Evolutionary conservation across 192 early-diverging fungal species (phyloP).

Genomic region (Coemansia sp.): DNA sequence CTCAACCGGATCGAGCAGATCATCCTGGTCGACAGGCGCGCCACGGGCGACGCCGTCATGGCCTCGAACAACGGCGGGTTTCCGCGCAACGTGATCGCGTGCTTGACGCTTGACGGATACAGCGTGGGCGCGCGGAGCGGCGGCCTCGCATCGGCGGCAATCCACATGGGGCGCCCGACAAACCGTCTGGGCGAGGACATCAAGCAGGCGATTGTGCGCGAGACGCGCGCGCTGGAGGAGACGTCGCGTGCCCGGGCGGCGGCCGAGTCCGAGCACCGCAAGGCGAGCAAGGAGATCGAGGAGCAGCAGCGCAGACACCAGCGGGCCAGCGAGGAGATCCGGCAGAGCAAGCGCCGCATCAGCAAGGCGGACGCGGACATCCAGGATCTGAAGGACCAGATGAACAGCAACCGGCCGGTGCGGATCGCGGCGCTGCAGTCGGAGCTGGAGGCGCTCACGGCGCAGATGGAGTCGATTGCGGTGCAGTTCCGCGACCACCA

Average conservation of each 20-base stretch:
- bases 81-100: constrained; percentile 64
- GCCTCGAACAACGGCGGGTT: constrained; percentile 54
- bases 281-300: constrained; percentile 38
- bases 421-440: constrained; percentile 62
- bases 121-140: constrained; percentile 60
- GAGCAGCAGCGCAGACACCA: constrained; percentile 35
- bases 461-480: constrained; percentile 59
- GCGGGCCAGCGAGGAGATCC: constrained; percentile 28
- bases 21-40: constrained; percentile 61
- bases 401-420: constrained; percentile 65
- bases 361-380: constrained; percentile 40
- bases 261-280: constrained; percentile 18
- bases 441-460: constrained; percentile 53
- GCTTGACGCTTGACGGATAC: constrained; percentile 62
- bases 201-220: constrained; percentile 36
- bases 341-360: constrained; percentile 38
- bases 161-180: constrained; percentile 40
- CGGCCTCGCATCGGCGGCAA: constrained; percentile 47
- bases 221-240: constrained; percentile 26
- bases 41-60: constrained; percentile 49
- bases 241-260: constrained; percentile 12
- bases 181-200: constrained; percentile 60
- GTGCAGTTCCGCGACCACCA: constrained; percentile 62
- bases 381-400: constrained; percentile 52
- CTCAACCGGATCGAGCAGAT: constrained; percentile 66